Conservation (phyloP, 257 asterid species). For the Scutellaria barbata region DNA sequence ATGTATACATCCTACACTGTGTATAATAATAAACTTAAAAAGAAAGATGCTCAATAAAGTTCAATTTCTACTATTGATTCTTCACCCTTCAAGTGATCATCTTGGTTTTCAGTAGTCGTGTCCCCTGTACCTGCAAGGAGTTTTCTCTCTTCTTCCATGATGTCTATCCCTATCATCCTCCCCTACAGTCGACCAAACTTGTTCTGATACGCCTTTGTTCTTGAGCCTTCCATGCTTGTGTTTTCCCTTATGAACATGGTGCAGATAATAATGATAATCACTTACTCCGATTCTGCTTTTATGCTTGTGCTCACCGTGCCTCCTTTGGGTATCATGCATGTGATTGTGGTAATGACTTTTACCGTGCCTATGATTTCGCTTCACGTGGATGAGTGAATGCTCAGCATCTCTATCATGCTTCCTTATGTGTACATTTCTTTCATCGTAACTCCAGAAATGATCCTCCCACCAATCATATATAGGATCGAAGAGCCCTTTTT, state of each 20-base stretch:
- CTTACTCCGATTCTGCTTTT: constrained; percentile 45
- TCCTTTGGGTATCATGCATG: constrained; percentile 43
- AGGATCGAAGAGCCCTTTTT: constrained; percentile 86
- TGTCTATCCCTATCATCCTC: constrained; percentile 47
- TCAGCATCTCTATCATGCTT: constrained; percentile 43
- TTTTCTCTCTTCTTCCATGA: constrained; percentile 47
- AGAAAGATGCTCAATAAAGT: no score
- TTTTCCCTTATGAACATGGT: constrained; percentile 75
- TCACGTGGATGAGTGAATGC: constrained; percentile 36
- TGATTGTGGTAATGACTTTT: constrained; percentile 46
- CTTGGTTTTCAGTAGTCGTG: not conserved
- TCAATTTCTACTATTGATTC: no score
- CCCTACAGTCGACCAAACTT: constrained; percentile 38
- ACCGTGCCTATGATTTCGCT: constrained; percentile 50
- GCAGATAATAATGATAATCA: constrained; percentile 64
- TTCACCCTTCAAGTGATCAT: not conserved
- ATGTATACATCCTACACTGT: no score
- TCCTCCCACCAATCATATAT: constrained; percentile 98
- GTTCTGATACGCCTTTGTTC: constrained; percentile 44
- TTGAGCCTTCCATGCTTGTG: constrained; percentile 61
- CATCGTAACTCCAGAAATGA: constrained; percentile 56
- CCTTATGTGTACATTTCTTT: constrained; percentile 28
- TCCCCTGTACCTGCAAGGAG: constrained; percentile 27
- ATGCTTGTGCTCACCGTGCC: constrained; percentile 47
- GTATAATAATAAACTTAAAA: no score